phyloP scores from a whole-genome alignment of 108 stramenopile genomes.

The Schizochytrium sp. region DNA sequence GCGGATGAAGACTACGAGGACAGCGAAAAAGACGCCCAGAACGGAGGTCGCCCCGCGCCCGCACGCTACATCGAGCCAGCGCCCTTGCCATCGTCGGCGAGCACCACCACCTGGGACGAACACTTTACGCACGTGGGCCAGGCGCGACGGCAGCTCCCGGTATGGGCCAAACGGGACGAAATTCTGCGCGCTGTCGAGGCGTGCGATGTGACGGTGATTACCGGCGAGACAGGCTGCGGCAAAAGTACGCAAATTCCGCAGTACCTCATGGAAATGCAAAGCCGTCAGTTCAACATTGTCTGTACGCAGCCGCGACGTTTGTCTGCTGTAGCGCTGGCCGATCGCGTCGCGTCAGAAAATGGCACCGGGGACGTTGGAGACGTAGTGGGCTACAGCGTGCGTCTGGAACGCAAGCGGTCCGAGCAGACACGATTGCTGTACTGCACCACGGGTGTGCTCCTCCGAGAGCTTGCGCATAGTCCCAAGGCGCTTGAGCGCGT shows the following conservation, averaged over 20 bases:
- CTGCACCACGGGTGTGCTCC: conserved; percentile 71
- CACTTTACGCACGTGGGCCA: neutral
- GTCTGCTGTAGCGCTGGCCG: conserved; percentile 74
- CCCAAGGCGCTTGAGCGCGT: conserved; percentile 43
- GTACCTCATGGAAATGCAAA: conserved; percentile 58
- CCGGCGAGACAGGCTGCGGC: conserved; percentile 68
- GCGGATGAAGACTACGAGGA: neutral
- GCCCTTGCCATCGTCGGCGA: neutral
- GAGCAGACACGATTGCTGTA: conserved; percentile 53
- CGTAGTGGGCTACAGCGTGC: conserved; percentile 63
- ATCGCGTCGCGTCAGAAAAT: conserved; percentile 70
- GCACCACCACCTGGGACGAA: neutral
- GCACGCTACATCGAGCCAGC: neutral
- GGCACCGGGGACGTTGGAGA: conserved; percentile 42
- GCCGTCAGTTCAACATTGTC: conserved; percentile 41
- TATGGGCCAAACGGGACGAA: conserved; percentile 32
- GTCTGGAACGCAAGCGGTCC: conserved; percentile 44
- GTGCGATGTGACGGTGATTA: conserved; percentile 51
- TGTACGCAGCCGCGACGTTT: conserved; percentile 83
- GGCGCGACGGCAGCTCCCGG: conserved; percentile 39
- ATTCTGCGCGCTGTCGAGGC: conserved; percentile 37
- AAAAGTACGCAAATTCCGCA: conserved; percentile 77
- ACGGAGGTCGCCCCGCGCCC: neutral
- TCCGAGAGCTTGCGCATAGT: conserved; percentile 57
- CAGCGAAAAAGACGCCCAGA: neutral